Percentiles rank a stretch among this genome's conserved stretches.
phyloP scores from a whole-genome alignment of 1,284 basidiomycete genomes.

The Meripilus lineatus region DNA sequence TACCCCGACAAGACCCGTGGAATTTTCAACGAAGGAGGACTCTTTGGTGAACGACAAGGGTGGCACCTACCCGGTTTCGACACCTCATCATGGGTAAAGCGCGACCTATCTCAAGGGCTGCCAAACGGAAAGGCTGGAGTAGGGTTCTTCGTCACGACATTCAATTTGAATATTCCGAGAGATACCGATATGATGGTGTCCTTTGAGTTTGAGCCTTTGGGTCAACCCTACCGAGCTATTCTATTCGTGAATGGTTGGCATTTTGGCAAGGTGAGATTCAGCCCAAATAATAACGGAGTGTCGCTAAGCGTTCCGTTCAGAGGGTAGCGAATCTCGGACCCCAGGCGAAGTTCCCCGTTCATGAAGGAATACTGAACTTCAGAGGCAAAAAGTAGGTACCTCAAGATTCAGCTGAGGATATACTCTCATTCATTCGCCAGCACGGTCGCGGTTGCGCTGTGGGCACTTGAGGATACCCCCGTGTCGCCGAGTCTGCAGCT shows the following conservation, averaged over 20 bases:
- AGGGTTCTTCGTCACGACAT: slow-evolving; percentile 75
- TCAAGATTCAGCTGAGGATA: not conserved
- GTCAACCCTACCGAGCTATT: slow-evolving; percentile 64
- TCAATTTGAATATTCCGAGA: slow-evolving; percentile 54
- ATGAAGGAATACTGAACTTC: slow-evolving; percentile 70
- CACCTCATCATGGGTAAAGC: slow-evolving; percentile 51
- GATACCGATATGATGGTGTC: slow-evolving; percentile 61
- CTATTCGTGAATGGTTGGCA: slow-evolving; percentile 85
- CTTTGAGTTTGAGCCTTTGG: slow-evolving; percentile 59
- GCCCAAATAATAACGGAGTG: slow-evolving; percentile 3
- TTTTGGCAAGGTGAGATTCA: slow-evolving; percentile 68
- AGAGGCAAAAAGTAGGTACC: slow-evolving; percentile 59
- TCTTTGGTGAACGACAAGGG: slow-evolving; percentile 72
- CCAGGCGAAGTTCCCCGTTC: slow-evolving; percentile 74
- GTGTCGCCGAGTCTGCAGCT: slow-evolving; percentile 52
- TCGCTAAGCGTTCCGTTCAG: slow-evolving; percentile 20
- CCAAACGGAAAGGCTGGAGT: slow-evolving; percentile 55
- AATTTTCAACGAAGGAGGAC: slow-evolving; percentile 75
- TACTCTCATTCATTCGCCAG: slow-evolving; percentile 29
- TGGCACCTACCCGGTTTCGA: slow-evolving; percentile 81
- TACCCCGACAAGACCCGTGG: slow-evolving; percentile 68
- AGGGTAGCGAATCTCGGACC: slow-evolving; percentile 41
- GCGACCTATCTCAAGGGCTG: slow-evolving; percentile 52
- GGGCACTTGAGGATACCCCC: slow-evolving; percentile 51
- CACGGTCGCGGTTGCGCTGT: slow-evolving; percentile 67